phyloP scores from a whole-genome alignment of 2,329 filamentous ascomycete genomes.

The Fusarium subglutinans region DNA sequence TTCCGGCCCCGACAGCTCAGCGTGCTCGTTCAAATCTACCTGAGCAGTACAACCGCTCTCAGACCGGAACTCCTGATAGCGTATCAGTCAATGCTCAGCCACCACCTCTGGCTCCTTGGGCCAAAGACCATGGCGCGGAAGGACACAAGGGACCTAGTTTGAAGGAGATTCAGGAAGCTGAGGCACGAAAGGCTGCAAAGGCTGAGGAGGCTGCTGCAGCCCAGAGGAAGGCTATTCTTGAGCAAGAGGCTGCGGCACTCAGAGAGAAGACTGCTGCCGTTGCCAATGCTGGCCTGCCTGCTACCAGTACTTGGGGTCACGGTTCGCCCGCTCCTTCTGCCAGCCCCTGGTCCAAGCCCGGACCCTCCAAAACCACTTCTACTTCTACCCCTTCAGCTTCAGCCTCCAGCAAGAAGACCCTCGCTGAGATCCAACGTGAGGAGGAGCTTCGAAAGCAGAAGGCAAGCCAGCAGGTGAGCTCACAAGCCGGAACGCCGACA shows the following conservation, averaged over 20 bases:
- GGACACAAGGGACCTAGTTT: constrained; percentile 86
- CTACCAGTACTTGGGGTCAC: constrained; percentile 89
- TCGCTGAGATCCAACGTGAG: constrained; percentile 96
- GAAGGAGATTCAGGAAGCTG: constrained; percentile 95
- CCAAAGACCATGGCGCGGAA: constrained; percentile 79
- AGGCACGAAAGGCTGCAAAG: constrained; percentile 91
- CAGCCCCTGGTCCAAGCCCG: constrained; percentile 75
- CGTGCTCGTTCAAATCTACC: constrained; percentile 85
- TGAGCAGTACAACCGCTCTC: constrained; percentile 76
- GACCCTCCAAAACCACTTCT: constrained; percentile 53
- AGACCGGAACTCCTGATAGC: constrained; percentile 77
- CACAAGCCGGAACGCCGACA: constrained; percentile 58
- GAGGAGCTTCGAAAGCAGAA: constrained; percentile 85
- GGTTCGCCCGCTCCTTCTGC: constrained; percentile 74
- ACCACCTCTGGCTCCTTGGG: constrained; percentile 91
- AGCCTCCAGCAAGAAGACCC: constrained; percentile 77
- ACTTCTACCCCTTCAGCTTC: constrained; percentile 36
- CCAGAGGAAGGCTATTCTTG: constrained; percentile 78
- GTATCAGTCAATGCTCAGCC: constrained; percentile 55
- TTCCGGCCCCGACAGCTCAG: constrained; percentile 90
- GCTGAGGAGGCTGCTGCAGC: constrained; percentile 83
- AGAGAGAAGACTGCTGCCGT: constrained; percentile 64
- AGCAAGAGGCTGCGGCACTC: constrained; percentile 76
- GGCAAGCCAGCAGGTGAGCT: constrained; percentile 62
- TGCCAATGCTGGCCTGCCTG: constrained; percentile 74